A percentile compares a stretch with the other conserved stretches of the same genome.
Conservation (phyloP, 2,329 filamentous ascomycete genomes). For the Didymella keratinophila region DNA sequence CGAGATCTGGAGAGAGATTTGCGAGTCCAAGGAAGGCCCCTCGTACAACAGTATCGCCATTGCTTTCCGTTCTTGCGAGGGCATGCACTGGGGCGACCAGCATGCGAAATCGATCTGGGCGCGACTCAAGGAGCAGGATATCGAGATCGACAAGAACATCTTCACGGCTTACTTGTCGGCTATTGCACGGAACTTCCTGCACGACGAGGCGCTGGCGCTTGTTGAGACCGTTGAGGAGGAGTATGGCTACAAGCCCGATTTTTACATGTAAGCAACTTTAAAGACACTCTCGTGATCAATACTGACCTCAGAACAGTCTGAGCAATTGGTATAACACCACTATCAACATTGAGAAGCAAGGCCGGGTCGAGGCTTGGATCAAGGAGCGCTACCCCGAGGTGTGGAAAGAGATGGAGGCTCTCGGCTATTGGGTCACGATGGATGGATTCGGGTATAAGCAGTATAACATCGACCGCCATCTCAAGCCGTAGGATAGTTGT, state of each 20-base stretch:
- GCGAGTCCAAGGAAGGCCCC: slow-evolving; percentile 84
- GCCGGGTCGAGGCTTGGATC: slow-evolving; percentile 77
- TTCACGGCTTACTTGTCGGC: slow-evolving; percentile 81
- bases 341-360: slow-evolving; percentile 70
- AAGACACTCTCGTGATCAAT: background rate
- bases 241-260: slow-evolving; percentile 72
- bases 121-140: slow-evolving; percentile 74
- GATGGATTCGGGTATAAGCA: slow-evolving; percentile 49
- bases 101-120: slow-evolving; percentile 69
- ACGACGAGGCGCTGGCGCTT: slow-evolving; percentile 71
- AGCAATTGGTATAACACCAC: slow-evolving; percentile 79
- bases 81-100: slow-evolving; percentile 57
- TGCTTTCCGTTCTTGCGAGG: slow-evolving; percentile 81
- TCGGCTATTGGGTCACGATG: slow-evolving; percentile 52
- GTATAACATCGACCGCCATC: slow-evolving; percentile 45
- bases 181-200: slow-evolving; percentile 74
- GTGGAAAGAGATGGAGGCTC: slow-evolving; percentile 72
- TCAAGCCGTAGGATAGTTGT: slow-evolving; percentile 31
- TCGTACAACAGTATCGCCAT: slow-evolving; percentile 81
- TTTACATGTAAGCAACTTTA: slow-evolving; percentile 69
- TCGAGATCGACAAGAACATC: slow-evolving; percentile 76
- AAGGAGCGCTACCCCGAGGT: slow-evolving; percentile 69
- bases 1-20: slow-evolving; percentile 84
- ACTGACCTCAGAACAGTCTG: slow-evolving; percentile 61
- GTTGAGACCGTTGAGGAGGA: slow-evolving; percentile 72